These are phyloP conservation scores for Rhodamnia rubescens DNA, from an alignment of 345 rosid genomes.

Conservation along the genomic window DNA sequence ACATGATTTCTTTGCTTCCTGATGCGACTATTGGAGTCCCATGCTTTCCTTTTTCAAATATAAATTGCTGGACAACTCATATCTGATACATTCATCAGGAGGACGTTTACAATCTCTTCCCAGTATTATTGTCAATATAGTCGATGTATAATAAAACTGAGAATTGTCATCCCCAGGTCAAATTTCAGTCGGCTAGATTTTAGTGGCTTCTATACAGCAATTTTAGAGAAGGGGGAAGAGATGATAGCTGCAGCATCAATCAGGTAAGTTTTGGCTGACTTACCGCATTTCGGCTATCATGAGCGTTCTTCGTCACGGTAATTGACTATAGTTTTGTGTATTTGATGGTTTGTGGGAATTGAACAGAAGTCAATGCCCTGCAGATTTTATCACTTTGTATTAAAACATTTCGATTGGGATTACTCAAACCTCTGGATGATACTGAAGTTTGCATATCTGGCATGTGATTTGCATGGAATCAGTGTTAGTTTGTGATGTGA, in stretches of 20 bases:
- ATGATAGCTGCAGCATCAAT: conserved; percentile 74
- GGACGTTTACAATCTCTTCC: not conserved
- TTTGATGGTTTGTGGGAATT: not conserved
- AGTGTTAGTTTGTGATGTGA: not conserved
- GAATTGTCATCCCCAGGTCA: conserved; percentile 39
- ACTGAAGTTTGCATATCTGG: not conserved
- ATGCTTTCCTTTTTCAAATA: not conserved
- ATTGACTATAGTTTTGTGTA: not conserved
- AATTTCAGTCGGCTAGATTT: conserved; percentile 73
- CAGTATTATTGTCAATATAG: not conserved
- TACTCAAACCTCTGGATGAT: not conserved
- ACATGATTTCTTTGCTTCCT: not conserved
- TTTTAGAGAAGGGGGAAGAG: conserved; percentile 89
- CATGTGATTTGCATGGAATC: not conserved
- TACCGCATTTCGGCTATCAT: not conserved
- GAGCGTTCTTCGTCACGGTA: not conserved
- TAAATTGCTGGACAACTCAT: not conserved
- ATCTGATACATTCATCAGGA: not conserved
- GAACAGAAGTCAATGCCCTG: not conserved
- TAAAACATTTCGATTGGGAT: not conserved
- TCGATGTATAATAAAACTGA: not conserved
- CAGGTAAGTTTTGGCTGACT: conserved; percentile 28
- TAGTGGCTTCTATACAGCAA: conserved; percentile 58
- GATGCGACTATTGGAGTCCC: not conserved
- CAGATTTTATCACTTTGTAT: not conserved